Base-by-base conservation (phyloP, 2,329 filamentous ascomycete genomes). In the Plenodomus lindquistii region DNA sequence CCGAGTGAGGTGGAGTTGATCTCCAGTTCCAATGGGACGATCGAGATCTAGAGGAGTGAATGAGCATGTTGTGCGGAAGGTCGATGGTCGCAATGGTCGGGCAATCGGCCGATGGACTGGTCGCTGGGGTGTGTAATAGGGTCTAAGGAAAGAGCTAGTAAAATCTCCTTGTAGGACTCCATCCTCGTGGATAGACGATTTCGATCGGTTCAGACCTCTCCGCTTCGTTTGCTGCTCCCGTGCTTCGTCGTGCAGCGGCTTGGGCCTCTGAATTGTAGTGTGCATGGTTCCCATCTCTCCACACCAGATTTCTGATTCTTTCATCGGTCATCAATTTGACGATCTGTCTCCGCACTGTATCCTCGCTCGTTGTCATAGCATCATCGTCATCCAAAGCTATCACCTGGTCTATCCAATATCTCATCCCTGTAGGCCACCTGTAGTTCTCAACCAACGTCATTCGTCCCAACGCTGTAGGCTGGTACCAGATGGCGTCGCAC, bases 1-100 rank as follows among this genome's bases (percentile, higher is more conserved):
- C 76, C 81, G 1, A 83, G 85, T 0, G 80, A 88, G 73, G 74
- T 52, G 54, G 65, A 43, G 4, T 52, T 70, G 24, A 61, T 67
- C 20, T 54, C 52, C 2, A 50, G 54, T 1, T 34, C 42, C 4
- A 64, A 64, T 34, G 60, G 60, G 1, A 57, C 58, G 11, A 21
- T 63, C 11, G 4, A 52, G 4, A 41, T 55, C 34, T 61, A 49
- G 34, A 17, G 9, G 27, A 15, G 27, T 11, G 22, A 31, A 31
- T 15, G 4, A 31, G 6, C 15, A 8, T 7, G 15, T 15, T 13
- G 6, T 31, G 11, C 11, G 11, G n/a, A 31, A 15, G 11, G 6
- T 15, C 4, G 15, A 15, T 13, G 9, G 27, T 31, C 4, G 27
- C 9, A 15, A 31, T 5, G 22, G 22, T 5, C 22, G 22, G 22